Percentiles rank a stretch among this genome's conserved stretches.
Conservation (phyloP, 257 asterid genomes). For the Asclepias syriaca region DNA sequence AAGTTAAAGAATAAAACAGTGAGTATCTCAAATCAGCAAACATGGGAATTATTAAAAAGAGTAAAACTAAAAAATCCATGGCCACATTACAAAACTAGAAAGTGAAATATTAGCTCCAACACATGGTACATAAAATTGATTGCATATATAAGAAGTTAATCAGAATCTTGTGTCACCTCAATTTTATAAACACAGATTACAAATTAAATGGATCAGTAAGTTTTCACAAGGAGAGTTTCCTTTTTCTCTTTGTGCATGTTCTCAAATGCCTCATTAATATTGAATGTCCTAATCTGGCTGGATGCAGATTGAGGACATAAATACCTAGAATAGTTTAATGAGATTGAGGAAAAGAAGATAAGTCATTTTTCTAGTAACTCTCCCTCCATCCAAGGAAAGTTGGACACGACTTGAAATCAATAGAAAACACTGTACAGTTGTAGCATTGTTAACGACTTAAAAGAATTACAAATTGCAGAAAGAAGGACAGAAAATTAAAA, state of each 20-base stretch:
- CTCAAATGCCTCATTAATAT: neutral
- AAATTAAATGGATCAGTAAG: neutral
- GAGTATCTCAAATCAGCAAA: neutral
- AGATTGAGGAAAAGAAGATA: neutral
- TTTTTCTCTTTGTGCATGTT: neutral
- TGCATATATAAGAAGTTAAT: neutral
- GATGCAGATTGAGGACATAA: neutral
- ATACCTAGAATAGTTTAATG: neutral
- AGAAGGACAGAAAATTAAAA: slow-evolving; percentile 14
- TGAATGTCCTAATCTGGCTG: neutral
- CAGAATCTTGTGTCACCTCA: neutral
- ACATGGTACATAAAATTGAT: neutral
- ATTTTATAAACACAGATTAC: neutral
- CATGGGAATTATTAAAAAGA: neutral
- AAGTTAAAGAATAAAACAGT: neutral
- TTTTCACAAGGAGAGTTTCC: neutral
- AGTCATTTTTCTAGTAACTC: neutral
- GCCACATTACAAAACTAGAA: neutral
- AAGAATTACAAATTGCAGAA: slow-evolving; percentile 2
- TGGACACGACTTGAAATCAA: neutral
- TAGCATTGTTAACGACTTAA: neutral
- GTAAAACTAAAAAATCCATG: neutral
- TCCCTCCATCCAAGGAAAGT: neutral
- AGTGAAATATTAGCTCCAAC: neutral
- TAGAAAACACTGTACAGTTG: neutral